phyloP scores from a whole-genome alignment of 2,329 filamentous ascomycete species.

The Clarireedia monteithiana region DNA sequence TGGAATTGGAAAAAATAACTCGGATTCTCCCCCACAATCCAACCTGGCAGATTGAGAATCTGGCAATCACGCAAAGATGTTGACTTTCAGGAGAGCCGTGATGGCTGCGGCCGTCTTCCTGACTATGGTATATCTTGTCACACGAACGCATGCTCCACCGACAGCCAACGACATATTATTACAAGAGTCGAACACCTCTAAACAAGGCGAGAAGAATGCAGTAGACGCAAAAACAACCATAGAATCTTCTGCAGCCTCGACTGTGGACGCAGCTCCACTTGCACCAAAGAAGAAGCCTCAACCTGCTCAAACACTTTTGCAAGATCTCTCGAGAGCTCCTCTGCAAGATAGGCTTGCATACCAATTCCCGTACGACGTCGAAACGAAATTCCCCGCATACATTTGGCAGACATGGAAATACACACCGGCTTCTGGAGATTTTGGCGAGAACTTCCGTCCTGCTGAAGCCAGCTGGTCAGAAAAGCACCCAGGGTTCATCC shows the following conservation, averaged over 20 bases:
- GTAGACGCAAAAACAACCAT: neutral
- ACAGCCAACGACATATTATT: constrained; percentile 8
- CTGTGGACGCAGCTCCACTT: constrained; percentile 9
- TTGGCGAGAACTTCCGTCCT: constrained; percentile 65
- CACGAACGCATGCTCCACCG: constrained; percentile 43
- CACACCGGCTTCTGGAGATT: constrained; percentile 68
- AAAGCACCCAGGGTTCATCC: constrained; percentile 82
- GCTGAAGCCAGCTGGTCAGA: constrained; percentile 86
- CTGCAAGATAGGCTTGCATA: constrained; percentile 78
- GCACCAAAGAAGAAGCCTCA: constrained; percentile 14
- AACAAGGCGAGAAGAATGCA: neutral
- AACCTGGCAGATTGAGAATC: constrained; percentile 6
- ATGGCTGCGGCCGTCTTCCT: constrained; percentile 63
- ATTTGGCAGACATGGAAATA: constrained; percentile 99
- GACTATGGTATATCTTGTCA: constrained; percentile 61
- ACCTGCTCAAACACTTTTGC: constrained; percentile 19
- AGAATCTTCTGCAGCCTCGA: constrained; percentile 9
- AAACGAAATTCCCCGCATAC: constrained; percentile 87
- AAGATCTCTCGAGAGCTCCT: constrained; percentile 62
- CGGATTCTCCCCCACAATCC: no score
- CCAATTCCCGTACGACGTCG: constrained; percentile 87
- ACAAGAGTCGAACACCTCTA: neutral
- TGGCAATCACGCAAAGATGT: constrained; percentile 45
- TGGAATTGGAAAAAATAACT: no score
- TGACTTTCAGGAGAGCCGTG: constrained; percentile 70